These are phyloP conservation scores for Trichoderma sp. DNA, from an alignment of 2,329 filamentous ascomycete genomes.

Conservation along the genomic window DNA sequence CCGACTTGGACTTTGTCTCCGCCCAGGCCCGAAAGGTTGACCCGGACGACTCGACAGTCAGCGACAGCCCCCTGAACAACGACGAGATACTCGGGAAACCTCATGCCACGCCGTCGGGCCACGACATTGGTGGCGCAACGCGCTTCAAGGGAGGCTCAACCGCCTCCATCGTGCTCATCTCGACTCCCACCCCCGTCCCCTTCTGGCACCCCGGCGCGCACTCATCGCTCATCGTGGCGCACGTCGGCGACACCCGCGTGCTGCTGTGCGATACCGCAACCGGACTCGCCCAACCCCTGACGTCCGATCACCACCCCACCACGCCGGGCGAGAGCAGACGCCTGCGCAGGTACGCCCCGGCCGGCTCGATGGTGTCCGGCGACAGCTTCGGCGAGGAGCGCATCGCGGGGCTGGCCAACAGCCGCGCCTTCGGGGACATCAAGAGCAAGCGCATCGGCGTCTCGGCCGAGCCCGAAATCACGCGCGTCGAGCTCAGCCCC, in stretches of 20 bases:
- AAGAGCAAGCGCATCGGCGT: slow-evolving; percentile 89
- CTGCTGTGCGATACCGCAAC: slow-evolving; percentile 85
- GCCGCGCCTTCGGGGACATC: slow-evolving; percentile 91
- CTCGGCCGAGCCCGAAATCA: slow-evolving; percentile 88
- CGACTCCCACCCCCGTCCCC: slow-evolving; percentile 84
- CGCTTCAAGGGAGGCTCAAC: slow-evolving; percentile 95
- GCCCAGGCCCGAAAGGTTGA: slow-evolving; percentile 84
- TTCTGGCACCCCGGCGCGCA: slow-evolving; percentile 93
- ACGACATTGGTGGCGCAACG: slow-evolving; percentile 69
- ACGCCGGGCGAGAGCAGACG: slow-evolving; percentile 80
- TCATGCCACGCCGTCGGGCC: slow-evolving; percentile 56
- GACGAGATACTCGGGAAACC: slow-evolving; percentile 76
- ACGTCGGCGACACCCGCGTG: slow-evolving; percentile 91
- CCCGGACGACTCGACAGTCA: slow-evolving; percentile 67
- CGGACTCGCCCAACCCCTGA: slow-evolving; percentile 77
- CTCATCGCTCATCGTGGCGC: slow-evolving; percentile 80
- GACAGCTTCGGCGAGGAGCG: slow-evolving; percentile 98
- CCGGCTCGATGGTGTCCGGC: slow-evolving; percentile 75
- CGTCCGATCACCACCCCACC: slow-evolving; percentile 91
- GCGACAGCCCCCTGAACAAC: slow-evolving; percentile 79
- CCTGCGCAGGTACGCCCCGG: slow-evolving; percentile 77
- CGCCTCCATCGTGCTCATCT: slow-evolving; percentile 85
- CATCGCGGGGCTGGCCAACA: slow-evolving; percentile 90
- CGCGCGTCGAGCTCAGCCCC: slow-evolving; percentile 74
- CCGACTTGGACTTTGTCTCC: slow-evolving; percentile 90